Percentiles rank a stretch among this genome's conserved stretches.
phyloP scores from a whole-genome alignment of 1,139 yeast species.

The Meyerozyma guilliermondii region DNA sequence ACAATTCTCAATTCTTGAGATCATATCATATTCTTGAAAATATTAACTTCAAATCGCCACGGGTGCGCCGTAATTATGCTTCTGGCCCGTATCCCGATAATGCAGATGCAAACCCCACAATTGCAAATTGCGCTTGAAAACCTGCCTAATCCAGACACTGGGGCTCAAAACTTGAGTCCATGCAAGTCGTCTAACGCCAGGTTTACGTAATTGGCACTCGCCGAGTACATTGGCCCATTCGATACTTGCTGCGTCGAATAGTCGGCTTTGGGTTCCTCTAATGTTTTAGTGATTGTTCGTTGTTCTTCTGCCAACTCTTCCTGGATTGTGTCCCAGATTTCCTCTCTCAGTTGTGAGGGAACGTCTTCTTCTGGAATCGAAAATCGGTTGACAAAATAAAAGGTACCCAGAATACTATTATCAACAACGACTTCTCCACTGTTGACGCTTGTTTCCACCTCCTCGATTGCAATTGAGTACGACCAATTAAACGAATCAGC shows the following conservation, averaged over 20 bases:
- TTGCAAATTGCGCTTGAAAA: too few relatives aligned
- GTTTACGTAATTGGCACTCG: neutral
- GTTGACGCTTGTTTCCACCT: constrained; percentile 55
- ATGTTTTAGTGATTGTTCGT: neutral
- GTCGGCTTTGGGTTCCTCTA: neutral
- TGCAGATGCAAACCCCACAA: too few relatives aligned
- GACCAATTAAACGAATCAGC: constrained; percentile 54
- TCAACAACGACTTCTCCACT: constrained; percentile 61
- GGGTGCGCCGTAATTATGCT: too few relatives aligned
- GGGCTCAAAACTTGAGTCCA: neutral
- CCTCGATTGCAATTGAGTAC: constrained; percentile 62
- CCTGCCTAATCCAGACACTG: too few relatives aligned
- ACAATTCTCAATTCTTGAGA: too few relatives aligned
- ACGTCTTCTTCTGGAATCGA: neutral
- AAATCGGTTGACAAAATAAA: constrained; percentile 34
- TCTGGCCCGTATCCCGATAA: too few relatives aligned
- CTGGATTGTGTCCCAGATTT: neutral
- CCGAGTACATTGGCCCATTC: neutral
- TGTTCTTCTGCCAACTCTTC: neutral
- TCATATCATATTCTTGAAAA: too few relatives aligned
- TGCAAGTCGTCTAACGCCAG: neutral
- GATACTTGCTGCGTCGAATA: neutral
- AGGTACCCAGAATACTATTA: constrained; percentile 57
- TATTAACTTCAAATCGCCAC: too few relatives aligned
- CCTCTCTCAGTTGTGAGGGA: neutral